Evolutionary conservation across 192 early-diverging fungal genomes (phyloP), one percentile per base, ranked within the genome.

Genomic region (Entrophospora sp.): DNA sequence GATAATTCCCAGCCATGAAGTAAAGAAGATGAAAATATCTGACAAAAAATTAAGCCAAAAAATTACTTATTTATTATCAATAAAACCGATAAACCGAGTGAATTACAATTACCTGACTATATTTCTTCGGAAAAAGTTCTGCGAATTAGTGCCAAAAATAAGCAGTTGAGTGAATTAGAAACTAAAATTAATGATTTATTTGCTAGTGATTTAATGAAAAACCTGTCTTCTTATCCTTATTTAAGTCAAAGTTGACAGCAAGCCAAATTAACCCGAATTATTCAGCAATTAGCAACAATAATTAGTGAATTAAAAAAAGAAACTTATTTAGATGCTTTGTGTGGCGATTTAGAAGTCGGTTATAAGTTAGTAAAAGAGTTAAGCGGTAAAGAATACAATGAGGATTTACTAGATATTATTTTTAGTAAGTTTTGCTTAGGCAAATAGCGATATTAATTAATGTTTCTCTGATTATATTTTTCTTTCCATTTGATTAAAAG

Each of bases 341-440:
- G 49, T 25, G 5, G 49, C 1, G 49, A 52, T 5, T 52, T 52
- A 52, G 49, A 52, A 52, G 25, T 52, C 3, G 22, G 1, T 52
- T 52, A 52, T 52, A 52, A 52, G 22, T 52, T 52, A 52, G 49
- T 52, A 10, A 52, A 52, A 25, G 49, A 52, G 22, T 52, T 52
- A 25, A 52, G 49, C 25, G 49, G 49, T 25, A 52, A 52, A 25
- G 49, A 52, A 24, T 52, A 52, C 22, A 52, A 52, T 5, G 86
- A 88, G 52, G 77, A 85, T 61, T 74, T 88, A 16, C 70, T 88
- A 8, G 86, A 86, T 59, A 73, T 79, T 1, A 57, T 88, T 34
- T 88, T 88, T 67, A 73, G 80, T 32, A 70, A 83, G 37, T 85
- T 87, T 30, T 87, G 86, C 66, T 86, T 87, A 30, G 86, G 86